Evolutionary conservation across 2,329 filamentous ascomycete species (phyloP).

Genomic region (Fusarium brevicatenulatum): DNA sequence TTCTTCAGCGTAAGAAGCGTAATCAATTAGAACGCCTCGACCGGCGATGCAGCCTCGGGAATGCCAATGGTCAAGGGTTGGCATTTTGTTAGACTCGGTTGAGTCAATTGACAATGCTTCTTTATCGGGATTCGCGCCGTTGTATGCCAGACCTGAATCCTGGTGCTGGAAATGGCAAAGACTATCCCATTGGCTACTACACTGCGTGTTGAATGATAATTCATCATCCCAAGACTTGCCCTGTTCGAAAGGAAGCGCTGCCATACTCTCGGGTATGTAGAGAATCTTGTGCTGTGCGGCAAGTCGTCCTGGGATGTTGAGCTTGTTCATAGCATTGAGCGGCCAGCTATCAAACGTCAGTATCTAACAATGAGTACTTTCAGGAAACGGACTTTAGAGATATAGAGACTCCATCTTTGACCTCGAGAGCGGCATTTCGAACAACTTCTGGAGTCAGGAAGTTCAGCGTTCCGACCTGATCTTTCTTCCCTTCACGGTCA

Average conservation of each 20-base stretch:
- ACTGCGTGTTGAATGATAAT: conserved; percentile 65
- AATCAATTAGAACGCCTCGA: conserved; percentile 68
- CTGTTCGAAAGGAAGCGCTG: conserved; percentile 24
- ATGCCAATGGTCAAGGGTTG: conserved; percentile 63
- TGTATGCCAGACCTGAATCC: conserved; percentile 58
- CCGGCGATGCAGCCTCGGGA: conserved; percentile 40
- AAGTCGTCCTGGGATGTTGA: conserved; percentile 37
- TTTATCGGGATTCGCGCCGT: conserved; percentile 55
- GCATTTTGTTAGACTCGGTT: conserved; percentile 38
- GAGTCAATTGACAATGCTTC: conserved; percentile 44
- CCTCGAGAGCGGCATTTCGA: conserved; percentile 35
- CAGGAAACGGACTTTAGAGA: conserved; percentile 58
- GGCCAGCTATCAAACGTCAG: conserved; percentile 19
- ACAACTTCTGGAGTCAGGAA: conserved; percentile 59
- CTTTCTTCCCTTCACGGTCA: conserved; percentile 56
- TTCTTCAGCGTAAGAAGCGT: conserved; percentile 58
- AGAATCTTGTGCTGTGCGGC: conserved; percentile 50
- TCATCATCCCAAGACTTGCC: conserved; percentile 56
- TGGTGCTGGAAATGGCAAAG: conserved; percentile 57
- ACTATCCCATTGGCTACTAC: conserved; percentile 66
- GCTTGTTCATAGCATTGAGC: conserved; percentile 41
- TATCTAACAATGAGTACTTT: fast-evolving
- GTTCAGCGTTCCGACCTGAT: conserved; percentile 63
- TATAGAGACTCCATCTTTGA: conserved; percentile 57
- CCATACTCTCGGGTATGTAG: conserved; percentile 43